A percentile compares a stretch with the other conserved stretches of the same genome.
These are phyloP conservation scores for Iberis pinnata DNA, from an alignment of 345 rosid species.

Conservation along the genomic window DNA sequence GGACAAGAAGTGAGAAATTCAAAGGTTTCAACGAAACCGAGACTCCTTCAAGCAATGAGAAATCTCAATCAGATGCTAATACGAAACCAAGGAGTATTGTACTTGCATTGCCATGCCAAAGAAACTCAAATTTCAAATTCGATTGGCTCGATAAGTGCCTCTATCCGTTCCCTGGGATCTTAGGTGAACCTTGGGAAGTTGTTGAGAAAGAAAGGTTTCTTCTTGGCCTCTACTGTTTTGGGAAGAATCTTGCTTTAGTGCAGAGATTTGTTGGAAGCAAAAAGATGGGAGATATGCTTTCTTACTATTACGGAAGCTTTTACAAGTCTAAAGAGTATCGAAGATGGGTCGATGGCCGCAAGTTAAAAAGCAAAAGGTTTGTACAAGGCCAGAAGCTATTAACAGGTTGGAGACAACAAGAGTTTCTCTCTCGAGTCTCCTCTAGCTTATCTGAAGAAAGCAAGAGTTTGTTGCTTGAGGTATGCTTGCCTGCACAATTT, in stretches of 20 bases:
- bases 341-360: slow-evolving; percentile 66
- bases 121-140: slow-evolving; percentile 30
- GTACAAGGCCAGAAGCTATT: slow-evolving; percentile 54
- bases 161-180: slow-evolving; percentile 48
- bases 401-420: slow-evolving; percentile 64
- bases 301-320: slow-evolving; percentile 64
- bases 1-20: slow-evolving; percentile 41
- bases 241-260: slow-evolving; percentile 51
- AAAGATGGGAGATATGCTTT: slow-evolving; percentile 50
- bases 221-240: slow-evolving; percentile 65
- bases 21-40: slow-evolving; percentile 33
- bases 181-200: slow-evolving; percentile 41
- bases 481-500: slow-evolving; percentile 28
- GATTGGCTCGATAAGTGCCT: slow-evolving; percentile 29
- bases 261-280: slow-evolving; percentile 52
- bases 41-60: neutral
- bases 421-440: slow-evolving; percentile 46
- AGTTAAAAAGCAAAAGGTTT: slow-evolving; percentile 40
- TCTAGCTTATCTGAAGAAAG: slow-evolving; percentile 43
- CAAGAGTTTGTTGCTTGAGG: slow-evolving; percentile 46
- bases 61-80: slow-evolving; percentile 7
- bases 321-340: slow-evolving; percentile 44
- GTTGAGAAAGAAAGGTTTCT: slow-evolving; percentile 48
- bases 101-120: slow-evolving; percentile 28
- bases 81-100: slow-evolving; percentile 29